Conservation (phyloP, 768 basidiomycete genomes). For the Dioszegia crocea region DNA sequence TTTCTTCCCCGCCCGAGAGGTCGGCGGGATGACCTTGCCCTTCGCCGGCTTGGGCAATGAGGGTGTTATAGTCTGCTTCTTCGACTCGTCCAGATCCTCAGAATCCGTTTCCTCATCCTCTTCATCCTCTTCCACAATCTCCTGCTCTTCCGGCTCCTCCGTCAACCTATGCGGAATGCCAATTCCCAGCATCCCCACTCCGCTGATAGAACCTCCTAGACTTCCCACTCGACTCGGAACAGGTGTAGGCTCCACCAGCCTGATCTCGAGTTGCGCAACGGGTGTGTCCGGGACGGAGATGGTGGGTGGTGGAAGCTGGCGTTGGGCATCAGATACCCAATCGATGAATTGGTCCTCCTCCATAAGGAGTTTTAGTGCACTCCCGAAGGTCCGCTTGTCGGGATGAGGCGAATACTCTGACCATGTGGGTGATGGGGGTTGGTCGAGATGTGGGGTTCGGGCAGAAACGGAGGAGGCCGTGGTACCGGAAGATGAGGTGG, state of each 20-base stretch:
- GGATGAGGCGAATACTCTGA: conserved; percentile 10
- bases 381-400: conserved; percentile 33
- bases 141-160: conserved; percentile 31
- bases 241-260: conserved; percentile 47
- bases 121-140: conserved; percentile 7
- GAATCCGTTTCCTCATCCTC: conserved; percentile 11
- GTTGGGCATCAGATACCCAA: conserved; percentile 43
- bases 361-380: conserved; percentile 31
- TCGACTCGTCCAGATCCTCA: not conserved
- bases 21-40: not conserved
- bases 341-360: conserved; percentile 43
- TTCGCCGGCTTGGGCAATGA: not conserved
- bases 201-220: conserved; percentile 37
- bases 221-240: conserved; percentile 46
- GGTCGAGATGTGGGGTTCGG: conserved; percentile 16
- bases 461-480: conserved; percentile 26
- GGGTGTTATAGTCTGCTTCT: too few species aligned
- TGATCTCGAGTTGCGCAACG: conserved; percentile 36
- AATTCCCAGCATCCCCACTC: conserved; percentile 17
- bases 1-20: conserved; percentile 23
- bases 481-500: conserved; percentile 11
- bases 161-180: conserved; percentile 16
- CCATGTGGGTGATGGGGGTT: conserved; percentile 8
- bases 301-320: conserved; percentile 13
- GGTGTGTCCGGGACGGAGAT: conserved; percentile 42